Evolutionary conservation across 352 stramenopile genomes (phyloP), one percentile per base, ranked within the genome.

Genomic region (Saprolegnia parasitica): DNA sequence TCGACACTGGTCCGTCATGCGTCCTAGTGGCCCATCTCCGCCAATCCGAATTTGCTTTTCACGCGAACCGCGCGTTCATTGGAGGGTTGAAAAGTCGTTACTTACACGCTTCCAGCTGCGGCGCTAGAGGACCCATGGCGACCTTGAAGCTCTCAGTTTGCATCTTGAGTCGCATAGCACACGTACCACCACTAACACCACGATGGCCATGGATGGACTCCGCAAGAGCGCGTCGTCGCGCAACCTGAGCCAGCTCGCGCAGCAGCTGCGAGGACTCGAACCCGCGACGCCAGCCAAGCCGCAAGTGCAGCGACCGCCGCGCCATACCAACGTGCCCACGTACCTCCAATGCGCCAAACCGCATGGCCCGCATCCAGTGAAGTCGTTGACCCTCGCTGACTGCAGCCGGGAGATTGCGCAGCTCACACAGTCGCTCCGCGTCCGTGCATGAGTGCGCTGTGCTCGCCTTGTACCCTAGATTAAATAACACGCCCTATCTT

Each of bases 221-320:
- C 52, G 16, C 52, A 60, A 60, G 52, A 60, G 52, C 52, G 11
- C 52, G 24, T 60, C 52, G 11, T 60, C 24, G 24, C 52, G 52
- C 35, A 60, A 24, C 35, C 35, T 60, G 13, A 60, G 35, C 35
- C 52, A 60, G 35, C 35, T 60, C 24, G 35, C 35, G 13, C 24
- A 24, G n/a, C 52, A 21, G 13, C 52, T 24, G 35, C 11, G 13
- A n/a, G 20, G 13, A 20, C 24, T n/a, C 9, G 52, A 60, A 9
- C 52, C 52, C 11, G 9, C 16, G 52, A 35, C 29, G 29, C 29
- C 29, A 35, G 11, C 24, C 35, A 60, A 60, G 52, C 11, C 42
- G 3, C 52, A 16, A 15, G 35, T 55, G 47, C n/a, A 60, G 35
- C 24, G 35, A n/a, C 52, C 52, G 35, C 52, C 52, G 13, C 52